Base-by-base conservation (phyloP, 2,329 filamentous ascomycete species). In the Coniochaeta sp. region DNA sequence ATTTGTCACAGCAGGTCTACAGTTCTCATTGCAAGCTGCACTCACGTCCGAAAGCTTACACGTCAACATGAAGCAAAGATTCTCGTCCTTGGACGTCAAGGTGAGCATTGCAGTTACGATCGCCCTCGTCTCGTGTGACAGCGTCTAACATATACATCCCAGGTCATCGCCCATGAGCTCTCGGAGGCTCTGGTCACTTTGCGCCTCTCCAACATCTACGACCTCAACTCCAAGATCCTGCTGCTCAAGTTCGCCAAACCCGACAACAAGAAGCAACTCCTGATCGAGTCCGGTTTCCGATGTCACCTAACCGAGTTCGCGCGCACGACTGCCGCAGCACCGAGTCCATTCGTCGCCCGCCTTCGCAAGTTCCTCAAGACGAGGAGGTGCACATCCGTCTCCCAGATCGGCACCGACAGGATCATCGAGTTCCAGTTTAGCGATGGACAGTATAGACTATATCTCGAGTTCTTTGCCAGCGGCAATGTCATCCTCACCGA, bases 101-200 rank as follows among this genome's bases (percentile, higher is more conserved):
- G 87, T 86, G 70, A 55, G 59, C 59, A 58, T 22, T 6, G 19
- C 34, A 38, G 17, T 19, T 17, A 28, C 6, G 31, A 17, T 24
- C 7, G n/a, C n/a, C 34, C 43, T 58, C n/a, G n/a, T n/a, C n/a
- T 54, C 26, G 61, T 6, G 14, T 9, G 28, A 9, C 34, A 36
- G 34, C 22, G 57, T 19, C 57, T 58, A 17, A 58, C 38, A 44
- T 16, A 17, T 22, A 43, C 17, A 12, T 11, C 3, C 12, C 70
- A 96, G 91, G 91, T 96, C 75, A 96, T 98, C 71, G 89, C 92
- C 60, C 91, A 96, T 73, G 95, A 99, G 82, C 89, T 99, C 64
- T 88, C 91, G 62, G 79, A 84, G 64, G 84, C 82, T 65, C 82
- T 99, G 59, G 85, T 89, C 61, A 85, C 86, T 62, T 81, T 98